Evolutionary conservation across 768 basidiomycete species (phyloP).

Genomic region (Hysterangium stoloniferum): DNA sequence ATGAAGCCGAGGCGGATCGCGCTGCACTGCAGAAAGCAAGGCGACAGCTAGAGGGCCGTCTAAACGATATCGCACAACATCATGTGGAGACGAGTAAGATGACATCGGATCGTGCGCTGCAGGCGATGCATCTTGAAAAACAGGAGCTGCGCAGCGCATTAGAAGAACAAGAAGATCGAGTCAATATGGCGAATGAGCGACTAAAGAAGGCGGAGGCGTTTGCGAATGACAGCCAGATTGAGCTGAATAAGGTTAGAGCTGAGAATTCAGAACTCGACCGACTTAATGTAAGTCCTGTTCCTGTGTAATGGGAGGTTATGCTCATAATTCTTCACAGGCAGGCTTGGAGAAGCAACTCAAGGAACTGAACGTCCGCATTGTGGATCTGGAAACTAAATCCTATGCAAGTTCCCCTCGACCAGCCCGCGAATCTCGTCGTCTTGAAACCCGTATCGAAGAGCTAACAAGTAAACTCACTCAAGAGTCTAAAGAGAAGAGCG

Average conservation of each 20-base stretch:
- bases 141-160: constrained; percentile 72
- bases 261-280: constrained; percentile 79
- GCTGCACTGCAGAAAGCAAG: constrained; percentile 75
- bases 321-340: constrained; percentile 40
- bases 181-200: constrained; percentile 60
- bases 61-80: constrained; percentile 75
- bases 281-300: constrained; percentile 49
- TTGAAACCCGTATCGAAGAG: constrained; percentile 69
- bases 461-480: constrained; percentile 52
- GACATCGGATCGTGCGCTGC: constrained; percentile 65
- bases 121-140: constrained; percentile 69
- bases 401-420: constrained; percentile 51
- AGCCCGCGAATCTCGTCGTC: constrained; percentile 41
- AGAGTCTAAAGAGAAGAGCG: constrained; percentile 38
- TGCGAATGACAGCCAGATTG: constrained; percentile 67
- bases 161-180: constrained; percentile 72
- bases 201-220: constrained; percentile 77
- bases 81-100: constrained; percentile 61
- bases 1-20: constrained; percentile 81
- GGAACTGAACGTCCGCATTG: constrained; percentile 73
- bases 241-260: constrained; percentile 67
- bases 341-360: constrained; percentile 80
- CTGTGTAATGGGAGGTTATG: not conserved
- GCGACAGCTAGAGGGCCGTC: constrained; percentile 68
- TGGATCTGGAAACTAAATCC: constrained; percentile 76